Evolutionary conservation across 169 alveolate species (phyloP).

Genomic region (Blepharisma undulans): DNA sequence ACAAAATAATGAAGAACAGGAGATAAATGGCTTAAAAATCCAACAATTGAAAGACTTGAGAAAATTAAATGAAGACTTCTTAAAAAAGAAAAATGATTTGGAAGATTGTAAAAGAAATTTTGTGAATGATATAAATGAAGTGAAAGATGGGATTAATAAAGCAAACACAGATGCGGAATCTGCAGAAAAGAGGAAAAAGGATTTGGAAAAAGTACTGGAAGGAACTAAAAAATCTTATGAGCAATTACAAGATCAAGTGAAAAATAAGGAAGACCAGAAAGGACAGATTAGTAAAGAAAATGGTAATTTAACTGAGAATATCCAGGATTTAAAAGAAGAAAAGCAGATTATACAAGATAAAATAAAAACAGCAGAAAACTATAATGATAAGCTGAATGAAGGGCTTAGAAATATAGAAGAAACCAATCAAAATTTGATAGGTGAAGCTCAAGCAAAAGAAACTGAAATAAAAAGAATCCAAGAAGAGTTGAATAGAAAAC

Average conservation of each 20-base stretch:
- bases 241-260: neutral
- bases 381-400: neutral
- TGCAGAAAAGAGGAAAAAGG: slow-evolving; percentile 3
- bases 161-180: neutral
- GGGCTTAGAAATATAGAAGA: neutral
- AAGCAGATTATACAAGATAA: neutral
- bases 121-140: neutral
- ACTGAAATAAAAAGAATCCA: neutral
- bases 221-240: slow-evolving; percentile 1
- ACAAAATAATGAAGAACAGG: neutral
- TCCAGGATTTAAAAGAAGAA: neutral
- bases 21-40: neutral
- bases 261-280: neutral
- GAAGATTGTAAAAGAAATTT: neutral
- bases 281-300: neutral
- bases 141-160: slow-evolving; percentile 4
- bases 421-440: neutral
- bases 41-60: neutral
- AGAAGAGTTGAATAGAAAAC: neutral
- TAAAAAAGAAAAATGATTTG: neutral
- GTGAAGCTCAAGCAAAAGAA: neutral
- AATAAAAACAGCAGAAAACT: neutral
- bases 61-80: neutral
- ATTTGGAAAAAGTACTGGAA: neutral
- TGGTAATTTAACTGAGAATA: neutral